Base-by-base conservation (phyloP, 306 rosid species). In the Argentina anserina region DNA sequence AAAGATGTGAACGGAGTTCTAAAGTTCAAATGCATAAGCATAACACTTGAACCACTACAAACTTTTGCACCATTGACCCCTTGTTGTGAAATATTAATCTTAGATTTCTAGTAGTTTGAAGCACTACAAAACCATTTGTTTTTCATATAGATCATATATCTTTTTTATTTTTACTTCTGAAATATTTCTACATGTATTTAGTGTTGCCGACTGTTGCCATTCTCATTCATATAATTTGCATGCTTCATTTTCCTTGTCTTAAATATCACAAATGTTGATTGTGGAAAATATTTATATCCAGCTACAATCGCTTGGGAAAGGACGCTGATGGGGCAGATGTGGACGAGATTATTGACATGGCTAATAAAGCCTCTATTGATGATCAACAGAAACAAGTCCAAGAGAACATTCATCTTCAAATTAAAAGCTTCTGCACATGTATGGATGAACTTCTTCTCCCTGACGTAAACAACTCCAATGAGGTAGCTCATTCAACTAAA, bases 391-490 rank as follows among this genome's bases (percentile, higher is more conserved):
- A 67, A 58, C 92, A 86, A 83, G 92, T 94, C 72, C 97, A 89
- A 65, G 96, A 94, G 78, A 91, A 91, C 81, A 80, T 91, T 77
- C 95, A 87, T 78, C 80, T 79, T 42, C 96, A 91, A 76, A 78
- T 91, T 53, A 82, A 76, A 80, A 64, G 56, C 20, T 89, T 90
- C 73, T 86, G 88, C 81, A 29, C 5, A 18, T 84, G 67, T 70
- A 86, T 91, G 98, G 95, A 91, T 83, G 88, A 81, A 78, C 76
- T 94, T 86, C 96, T 94, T 58, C 85, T 91, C 70, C 86, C 88
- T 25, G 80, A 77, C 53, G 58, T 26, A 20, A 80, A 86, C 56
- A 79, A 21, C n/a, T 28, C 39, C 71, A 84, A 80, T n/a, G 82
- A 84, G 73, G 71, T 76, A 11, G 65, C 59, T 31, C 69, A 84